Percentiles rank a stretch among this genome's conserved stretches.
phyloP scores from a whole-genome alignment of 2,329 filamentous ascomycete genomes.

The Exophiala viscosa region DNA sequence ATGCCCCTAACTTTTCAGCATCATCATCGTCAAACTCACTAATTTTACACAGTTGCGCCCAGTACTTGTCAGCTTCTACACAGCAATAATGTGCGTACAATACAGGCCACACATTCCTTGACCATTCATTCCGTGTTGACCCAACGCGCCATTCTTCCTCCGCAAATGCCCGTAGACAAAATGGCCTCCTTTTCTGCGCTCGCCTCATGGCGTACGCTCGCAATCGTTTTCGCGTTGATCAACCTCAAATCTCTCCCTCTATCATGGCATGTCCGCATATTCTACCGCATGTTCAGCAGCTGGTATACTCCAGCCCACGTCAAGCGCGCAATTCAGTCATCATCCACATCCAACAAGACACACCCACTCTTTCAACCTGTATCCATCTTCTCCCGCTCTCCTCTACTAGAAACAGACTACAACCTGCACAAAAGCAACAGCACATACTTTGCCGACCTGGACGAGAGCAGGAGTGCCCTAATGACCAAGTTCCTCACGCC shows the following conservation, averaged over 20 bases:
- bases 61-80: too few relatives aligned
- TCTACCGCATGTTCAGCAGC: conserved; percentile 56
- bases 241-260: conserved; percentile 74
- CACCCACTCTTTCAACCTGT: conserved; percentile 70
- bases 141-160: too few relatives aligned
- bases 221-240: conserved; percentile 54
- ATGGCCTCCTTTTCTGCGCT: conserved; percentile 13
- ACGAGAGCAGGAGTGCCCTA: conserved; percentile 73
- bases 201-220: conserved; percentile 34
- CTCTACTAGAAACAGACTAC: conserved; percentile 77
- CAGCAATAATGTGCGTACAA: too few relatives aligned
- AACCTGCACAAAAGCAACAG: conserved; percentile 63
- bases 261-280: conserved; percentile 67
- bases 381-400: conserved; percentile 63
- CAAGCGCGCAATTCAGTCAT: conserved; percentile 42
- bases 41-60: too few relatives aligned
- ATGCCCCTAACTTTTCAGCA: too few relatives aligned
- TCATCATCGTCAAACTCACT: too few relatives aligned
- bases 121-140: too few relatives aligned
- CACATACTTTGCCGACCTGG: conserved; percentile 56
- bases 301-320: conserved; percentile 44
- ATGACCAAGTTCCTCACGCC: conserved; percentile 65
- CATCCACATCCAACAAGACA: conserved; percentile 30
- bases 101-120: too few relatives aligned
- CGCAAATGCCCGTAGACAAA: background rate